Conservation (phyloP, 2,329 filamentous ascomycete species). For the Calcarisporium arbuscula region DNA sequence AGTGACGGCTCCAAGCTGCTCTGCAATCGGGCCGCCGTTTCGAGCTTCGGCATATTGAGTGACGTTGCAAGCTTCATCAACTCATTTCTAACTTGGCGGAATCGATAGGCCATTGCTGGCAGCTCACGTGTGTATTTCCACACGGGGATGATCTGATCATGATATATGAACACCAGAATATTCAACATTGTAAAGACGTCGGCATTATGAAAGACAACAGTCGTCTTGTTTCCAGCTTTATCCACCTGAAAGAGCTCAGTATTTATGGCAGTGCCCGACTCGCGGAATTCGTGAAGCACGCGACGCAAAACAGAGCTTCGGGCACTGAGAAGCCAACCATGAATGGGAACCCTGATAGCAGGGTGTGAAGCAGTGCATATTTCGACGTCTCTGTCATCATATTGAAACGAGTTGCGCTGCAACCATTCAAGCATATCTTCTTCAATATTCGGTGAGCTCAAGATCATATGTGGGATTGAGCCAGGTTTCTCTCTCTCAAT, state of each 20-base stretch:
- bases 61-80: slow-evolving; percentile 78
- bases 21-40: slow-evolving; percentile 73
- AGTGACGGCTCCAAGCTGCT: slow-evolving; percentile 57
- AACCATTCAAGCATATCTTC: slow-evolving; percentile 51
- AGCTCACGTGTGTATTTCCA: slow-evolving; percentile 74
- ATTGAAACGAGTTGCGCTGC: slow-evolving; percentile 27
- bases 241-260: slow-evolving; percentile 25
- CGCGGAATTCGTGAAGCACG: slow-evolving; percentile 52
- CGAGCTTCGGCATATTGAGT: slow-evolving; percentile 65
- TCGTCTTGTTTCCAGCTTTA: slow-evolving; percentile 39
- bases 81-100: slow-evolving; percentile 73
- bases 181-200: slow-evolving; percentile 78
- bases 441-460: slow-evolving; percentile 62
- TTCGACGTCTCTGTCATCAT: slow-evolving; percentile 35
- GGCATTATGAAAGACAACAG: slow-evolving; percentile 60
- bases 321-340: slow-evolving; percentile 72
- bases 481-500: slow-evolving; percentile 40
- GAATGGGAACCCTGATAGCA: slow-evolving; percentile 68
- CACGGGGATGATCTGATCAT: slow-evolving; percentile 71
- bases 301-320: slow-evolving; percentile 64
- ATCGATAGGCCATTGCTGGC: slow-evolving; percentile 61
- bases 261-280: slow-evolving; percentile 11
- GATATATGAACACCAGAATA: slow-evolving; percentile 72
- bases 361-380: slow-evolving; percentile 56
- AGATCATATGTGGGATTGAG: slow-evolving; percentile 42